Evolutionary conservation across 2,329 filamentous ascomycete genomes (phyloP).

Genomic region (Trichoderma lentiforme): DNA sequence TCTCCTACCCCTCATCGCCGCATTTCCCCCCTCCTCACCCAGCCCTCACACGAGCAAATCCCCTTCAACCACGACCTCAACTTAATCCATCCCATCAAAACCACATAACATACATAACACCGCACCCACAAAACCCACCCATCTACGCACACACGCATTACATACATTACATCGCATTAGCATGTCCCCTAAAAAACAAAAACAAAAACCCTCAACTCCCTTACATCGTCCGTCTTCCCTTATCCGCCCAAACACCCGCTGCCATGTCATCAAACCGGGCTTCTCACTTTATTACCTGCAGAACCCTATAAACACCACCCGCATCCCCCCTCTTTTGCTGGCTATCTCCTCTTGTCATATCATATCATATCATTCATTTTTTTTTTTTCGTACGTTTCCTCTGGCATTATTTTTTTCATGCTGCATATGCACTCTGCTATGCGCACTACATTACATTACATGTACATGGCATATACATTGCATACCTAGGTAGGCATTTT

Average conservation of each 20-base stretch:
- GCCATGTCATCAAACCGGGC: not conserved
- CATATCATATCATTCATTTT: not conserved
- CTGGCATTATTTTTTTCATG: not conserved
- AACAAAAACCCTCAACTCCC: not conserved
- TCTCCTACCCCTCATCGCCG: not conserved
- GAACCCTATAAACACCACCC: not conserved
- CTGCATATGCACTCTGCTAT: not conserved
- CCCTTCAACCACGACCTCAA: conserved; percentile 11
- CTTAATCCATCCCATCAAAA: not conserved
- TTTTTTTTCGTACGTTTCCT: not conserved
- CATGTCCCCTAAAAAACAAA: not conserved
- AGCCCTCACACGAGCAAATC: not conserved
- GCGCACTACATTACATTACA: not conserved
- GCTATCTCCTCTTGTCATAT: not conserved
- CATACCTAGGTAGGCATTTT: not conserved
- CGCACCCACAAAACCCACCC: not conserved
- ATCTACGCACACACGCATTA: not conserved
- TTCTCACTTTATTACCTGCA: not conserved
- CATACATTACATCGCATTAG: not conserved
- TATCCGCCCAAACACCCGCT: not conserved
- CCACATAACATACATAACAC: not conserved
- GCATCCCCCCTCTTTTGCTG: not conserved
- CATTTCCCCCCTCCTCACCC: not conserved
- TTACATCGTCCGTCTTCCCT: not conserved
- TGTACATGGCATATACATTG: not conserved